A percentile compares a stretch with the other conserved stretches of the same genome.
Evolutionary conservation across 345 rosid genomes (phyloP).

Genomic region (Acer negundo): DNA sequence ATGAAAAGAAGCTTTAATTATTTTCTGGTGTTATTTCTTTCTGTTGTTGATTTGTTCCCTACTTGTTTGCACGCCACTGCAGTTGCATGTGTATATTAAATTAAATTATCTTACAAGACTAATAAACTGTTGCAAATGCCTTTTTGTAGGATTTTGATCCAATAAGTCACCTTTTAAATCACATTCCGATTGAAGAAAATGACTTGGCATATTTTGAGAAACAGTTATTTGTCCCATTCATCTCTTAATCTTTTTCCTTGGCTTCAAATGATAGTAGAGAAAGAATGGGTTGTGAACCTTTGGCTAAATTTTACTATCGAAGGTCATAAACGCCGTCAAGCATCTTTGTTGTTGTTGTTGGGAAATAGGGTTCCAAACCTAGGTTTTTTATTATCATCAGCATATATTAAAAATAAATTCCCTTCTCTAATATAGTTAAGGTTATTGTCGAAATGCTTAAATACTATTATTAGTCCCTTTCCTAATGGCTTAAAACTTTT

Average conservation of each 20-base stretch:
- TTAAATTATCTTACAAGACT: conserved; percentile 8
- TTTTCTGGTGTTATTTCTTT: neutral
- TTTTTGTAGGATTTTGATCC: conserved; percentile 88
- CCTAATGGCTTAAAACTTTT: neutral
- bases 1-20: neutral
- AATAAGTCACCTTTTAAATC: conserved; percentile 72
- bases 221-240: conserved; percentile 53
- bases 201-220: conserved; percentile 76
- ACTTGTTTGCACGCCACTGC: too few species aligned
- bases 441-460: neutral
- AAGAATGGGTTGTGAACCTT: neutral
- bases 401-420: neutral
- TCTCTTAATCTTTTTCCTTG: neutral
- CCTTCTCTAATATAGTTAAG: neutral
- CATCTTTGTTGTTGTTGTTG: neutral
- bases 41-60: neutral
- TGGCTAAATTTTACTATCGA: neutral
- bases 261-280: neutral
- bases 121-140: neutral
- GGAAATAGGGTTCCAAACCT: neutral
- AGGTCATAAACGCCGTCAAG: neutral
- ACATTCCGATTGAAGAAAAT: conserved; percentile 65
- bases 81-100: neutral
- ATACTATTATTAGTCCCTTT: neutral
- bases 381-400: neutral